phyloP scores from a whole-genome alignment of 208 protist species.

The Balamuthia mandrillaris region DNA sequence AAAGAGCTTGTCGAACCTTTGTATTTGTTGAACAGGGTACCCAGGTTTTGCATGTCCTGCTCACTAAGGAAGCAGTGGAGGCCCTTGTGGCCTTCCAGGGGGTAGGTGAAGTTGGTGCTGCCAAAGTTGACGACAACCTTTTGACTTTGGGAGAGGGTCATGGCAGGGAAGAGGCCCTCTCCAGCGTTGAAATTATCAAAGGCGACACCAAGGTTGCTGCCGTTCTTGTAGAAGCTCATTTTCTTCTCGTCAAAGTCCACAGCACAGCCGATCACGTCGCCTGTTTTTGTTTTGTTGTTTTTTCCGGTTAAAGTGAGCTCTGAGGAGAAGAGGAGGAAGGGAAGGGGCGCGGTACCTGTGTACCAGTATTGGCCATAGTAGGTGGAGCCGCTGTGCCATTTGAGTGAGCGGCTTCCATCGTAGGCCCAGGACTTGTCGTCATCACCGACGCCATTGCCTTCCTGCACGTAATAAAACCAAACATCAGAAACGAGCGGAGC shows the following conservation, averaged over 20 bases:
- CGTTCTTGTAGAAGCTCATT: constrained; percentile 14
- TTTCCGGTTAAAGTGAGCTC: not conserved
- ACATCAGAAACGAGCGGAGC: not conserved
- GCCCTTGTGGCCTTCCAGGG: not conserved
- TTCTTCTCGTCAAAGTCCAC: not conserved
- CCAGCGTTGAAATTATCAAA: not conserved
- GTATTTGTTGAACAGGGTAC: constrained; percentile 10
- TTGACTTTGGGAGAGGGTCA: not conserved
- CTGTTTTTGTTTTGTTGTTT: not conserved
- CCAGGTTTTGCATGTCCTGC: not conserved
- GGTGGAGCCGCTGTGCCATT: not conserved
- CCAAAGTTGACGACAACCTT: not conserved
- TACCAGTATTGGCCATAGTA: constrained; percentile 33
- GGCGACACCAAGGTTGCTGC: not conserved
- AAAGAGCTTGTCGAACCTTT: not conserved
- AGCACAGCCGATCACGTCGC: not conserved
- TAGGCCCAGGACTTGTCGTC: constrained; percentile 6
- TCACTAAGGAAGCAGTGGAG: constrained; percentile 22
- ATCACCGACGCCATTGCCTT: constrained; percentile 3
- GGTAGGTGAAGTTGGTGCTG: not conserved
- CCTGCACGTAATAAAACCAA: not conserved
- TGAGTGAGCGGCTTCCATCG: not conserved
- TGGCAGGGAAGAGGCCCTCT: not conserved
- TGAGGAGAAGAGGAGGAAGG: not conserved
- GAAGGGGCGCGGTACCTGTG: not conserved